Evolutionary conservation across 805 yeast species (phyloP).

Genomic region (Monosporozyma aquatica): DNA sequence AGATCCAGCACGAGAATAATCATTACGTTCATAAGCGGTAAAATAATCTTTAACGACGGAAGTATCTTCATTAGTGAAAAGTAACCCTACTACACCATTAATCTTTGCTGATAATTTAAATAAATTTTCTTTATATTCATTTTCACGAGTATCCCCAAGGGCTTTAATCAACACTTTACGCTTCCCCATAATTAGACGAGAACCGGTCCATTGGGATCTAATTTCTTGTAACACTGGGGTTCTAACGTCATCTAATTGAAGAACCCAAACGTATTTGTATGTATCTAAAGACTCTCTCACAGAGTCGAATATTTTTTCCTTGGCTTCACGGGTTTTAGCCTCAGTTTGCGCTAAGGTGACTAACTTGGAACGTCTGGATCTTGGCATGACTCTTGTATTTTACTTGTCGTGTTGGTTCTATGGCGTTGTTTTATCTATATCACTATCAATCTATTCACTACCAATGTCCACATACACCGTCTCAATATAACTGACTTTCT

Average conservation of each 20-base stretch:
- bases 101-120: constrained; percentile 56
- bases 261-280: constrained; percentile 73
- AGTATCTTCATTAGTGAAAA: constrained; percentile 83
- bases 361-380: constrained; percentile 93
- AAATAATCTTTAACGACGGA: constrained; percentile 89
- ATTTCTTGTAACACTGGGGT: constrained; percentile 92
- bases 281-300: constrained; percentile 74
- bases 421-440: not conserved
- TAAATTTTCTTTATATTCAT: constrained; percentile 82
- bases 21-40: constrained; percentile 63
- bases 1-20: constrained; percentile 84
- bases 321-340: constrained; percentile 89
- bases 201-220: constrained; percentile 87
- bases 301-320: constrained; percentile 84
- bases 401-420: constrained; percentile 10
- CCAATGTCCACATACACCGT: no score
- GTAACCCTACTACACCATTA: constrained; percentile 75
- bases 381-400: no score
- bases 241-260: constrained; percentile 84
- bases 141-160: constrained; percentile 76
- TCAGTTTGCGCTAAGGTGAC: constrained; percentile 94
- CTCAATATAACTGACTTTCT: no score
- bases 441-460: not conserved
- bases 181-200: constrained; percentile 82
- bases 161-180: constrained; percentile 91